Conservation (phyloP, 2,329 filamentous ascomycete genomes). For the Talaromyces sp. region DNA sequence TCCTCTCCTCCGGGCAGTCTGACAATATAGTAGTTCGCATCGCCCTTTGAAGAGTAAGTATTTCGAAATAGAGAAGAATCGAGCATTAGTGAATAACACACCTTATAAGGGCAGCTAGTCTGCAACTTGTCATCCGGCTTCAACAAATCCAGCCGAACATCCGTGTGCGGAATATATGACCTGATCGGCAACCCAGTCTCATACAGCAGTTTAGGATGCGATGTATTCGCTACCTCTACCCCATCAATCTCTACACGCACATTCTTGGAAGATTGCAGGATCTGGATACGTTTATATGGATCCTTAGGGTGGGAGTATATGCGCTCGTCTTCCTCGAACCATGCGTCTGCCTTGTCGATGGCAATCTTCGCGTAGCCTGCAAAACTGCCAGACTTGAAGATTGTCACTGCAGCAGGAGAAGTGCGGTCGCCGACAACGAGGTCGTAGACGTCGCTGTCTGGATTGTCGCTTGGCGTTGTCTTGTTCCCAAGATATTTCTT, state of each 20-base stretch:
- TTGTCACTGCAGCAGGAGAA: slow-evolving; percentile 1
- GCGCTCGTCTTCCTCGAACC: slow-evolving; percentile 12
- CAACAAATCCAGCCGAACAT: slow-evolving; percentile 8
- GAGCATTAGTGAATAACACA: neutral
- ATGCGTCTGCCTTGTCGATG: slow-evolving; percentile 6
- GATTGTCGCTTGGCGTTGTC: neutral
- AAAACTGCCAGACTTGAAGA: neutral
- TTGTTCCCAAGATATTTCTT: slow-evolving; percentile 5
- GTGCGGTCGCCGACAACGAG: slow-evolving; percentile 1
- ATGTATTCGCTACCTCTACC: slow-evolving; percentile 7
- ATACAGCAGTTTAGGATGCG: slow-evolving; percentile 9
- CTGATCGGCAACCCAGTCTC: slow-evolving; percentile 9
- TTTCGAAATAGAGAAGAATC: neutral
- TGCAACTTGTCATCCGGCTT: slow-evolving; percentile 1
- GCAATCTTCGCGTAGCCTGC: slow-evolving; percentile 5
- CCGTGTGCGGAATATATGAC: slow-evolving; percentile 9
- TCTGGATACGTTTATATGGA: slow-evolving; percentile 10
- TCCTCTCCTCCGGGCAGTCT: slow-evolving; percentile 5
- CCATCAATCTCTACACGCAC: slow-evolving; percentile 11
- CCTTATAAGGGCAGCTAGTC: slow-evolving; percentile 7
- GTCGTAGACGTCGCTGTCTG: slow-evolving; percentile 3
- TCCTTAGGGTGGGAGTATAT: slow-evolving; percentile 10
- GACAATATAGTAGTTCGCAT: slow-evolving; percentile 9
- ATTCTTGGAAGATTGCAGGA: slow-evolving; percentile 8
- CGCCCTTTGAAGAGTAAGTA: slow-evolving; percentile 1